A percentile compares a stretch with the other conserved stretches of the same genome.
Evolutionary conservation across 1,284 basidiomycete species (phyloP).

Genomic region (Spongispora temasekensis): DNA sequence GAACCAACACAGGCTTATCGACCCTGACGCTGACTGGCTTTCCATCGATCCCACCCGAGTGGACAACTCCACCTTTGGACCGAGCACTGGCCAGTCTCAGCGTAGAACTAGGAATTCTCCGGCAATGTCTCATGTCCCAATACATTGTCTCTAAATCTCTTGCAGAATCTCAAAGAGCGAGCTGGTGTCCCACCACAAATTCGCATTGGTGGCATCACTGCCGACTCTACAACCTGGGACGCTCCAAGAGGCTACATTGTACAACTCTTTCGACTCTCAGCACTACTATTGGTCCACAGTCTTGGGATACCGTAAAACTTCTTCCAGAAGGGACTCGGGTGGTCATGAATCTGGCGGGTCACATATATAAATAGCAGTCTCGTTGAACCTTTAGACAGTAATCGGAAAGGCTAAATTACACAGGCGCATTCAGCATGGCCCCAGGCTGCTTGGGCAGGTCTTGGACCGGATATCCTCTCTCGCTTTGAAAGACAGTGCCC

Average conservation of each 20-base stretch:
- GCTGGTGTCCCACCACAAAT: conserved; percentile 47
- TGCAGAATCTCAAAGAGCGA: conserved; percentile 45
- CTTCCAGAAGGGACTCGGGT: conserved; percentile 48
- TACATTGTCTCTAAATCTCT: conserved; percentile 41
- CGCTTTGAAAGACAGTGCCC: conserved; percentile 46
- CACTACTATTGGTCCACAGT: conserved; percentile 50
- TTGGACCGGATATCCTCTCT: conserved; percentile 40
- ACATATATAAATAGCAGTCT: background rate
- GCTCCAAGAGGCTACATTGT: conserved; percentile 39
- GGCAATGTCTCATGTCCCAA: conserved; percentile 48
- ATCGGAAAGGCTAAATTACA: conserved; percentile 43
- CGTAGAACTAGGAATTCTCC: conserved; percentile 50
- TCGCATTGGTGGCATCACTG: conserved; percentile 52
- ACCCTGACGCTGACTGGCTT: conserved; percentile 42
- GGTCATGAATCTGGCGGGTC: conserved; percentile 43
- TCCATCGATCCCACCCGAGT: conserved; percentile 40
- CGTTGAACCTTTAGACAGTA: conserved; percentile 34
- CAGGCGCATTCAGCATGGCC: conserved; percentile 46
- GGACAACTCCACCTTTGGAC: conserved; percentile 43
- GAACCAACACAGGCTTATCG: background rate
- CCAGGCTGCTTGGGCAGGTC: conserved; percentile 40
- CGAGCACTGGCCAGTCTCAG: conserved; percentile 51
- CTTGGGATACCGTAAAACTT: conserved; percentile 48
- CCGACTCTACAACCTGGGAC: conserved; percentile 52
- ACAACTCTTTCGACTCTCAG: conserved; percentile 48